Conservation (phyloP, 495 filamentous ascomycete species). For the Neurospora sp. region DNA sequence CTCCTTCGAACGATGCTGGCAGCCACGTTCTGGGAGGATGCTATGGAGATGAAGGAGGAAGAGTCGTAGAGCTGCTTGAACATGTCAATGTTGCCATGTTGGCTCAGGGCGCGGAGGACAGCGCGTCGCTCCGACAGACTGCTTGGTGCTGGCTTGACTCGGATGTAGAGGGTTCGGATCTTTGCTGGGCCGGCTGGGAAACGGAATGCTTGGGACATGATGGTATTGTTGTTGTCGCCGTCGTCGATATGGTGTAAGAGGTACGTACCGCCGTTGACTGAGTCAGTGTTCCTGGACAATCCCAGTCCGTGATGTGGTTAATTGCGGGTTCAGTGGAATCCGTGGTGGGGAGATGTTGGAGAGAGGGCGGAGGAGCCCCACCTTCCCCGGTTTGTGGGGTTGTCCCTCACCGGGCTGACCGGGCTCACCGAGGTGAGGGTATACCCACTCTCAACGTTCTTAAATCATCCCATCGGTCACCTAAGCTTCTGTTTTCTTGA, state of each 20-base stretch:
- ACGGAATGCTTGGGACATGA: background rate
- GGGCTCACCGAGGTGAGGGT: background rate
- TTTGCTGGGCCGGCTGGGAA: background rate
- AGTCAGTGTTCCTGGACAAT: background rate
- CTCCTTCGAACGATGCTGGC: constrained; percentile 15
- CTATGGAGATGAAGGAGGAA: constrained; percentile 32
- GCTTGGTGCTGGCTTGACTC: constrained; percentile 50
- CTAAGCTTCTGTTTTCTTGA: background rate
- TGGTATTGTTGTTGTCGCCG: background rate
- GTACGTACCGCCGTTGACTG: background rate
- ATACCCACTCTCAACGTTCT: background rate
- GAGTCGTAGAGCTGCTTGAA: constrained; percentile 57
- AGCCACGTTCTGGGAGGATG: constrained; percentile 15
- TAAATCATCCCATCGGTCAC: background rate
- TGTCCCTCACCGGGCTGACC: background rate
- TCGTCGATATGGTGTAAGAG: background rate
- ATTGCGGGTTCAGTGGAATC: background rate
- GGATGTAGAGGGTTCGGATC: constrained; percentile 46
- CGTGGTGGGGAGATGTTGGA: background rate
- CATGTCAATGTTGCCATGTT: constrained; percentile 65
- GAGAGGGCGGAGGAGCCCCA: background rate
- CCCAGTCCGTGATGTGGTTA: background rate
- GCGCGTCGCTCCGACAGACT: constrained; percentile 62
- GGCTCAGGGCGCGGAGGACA: constrained; percentile 60
- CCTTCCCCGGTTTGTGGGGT: background rate